Evolutionary conservation across 306 rosid species (phyloP), one percentile per base, ranked within the genome.

Genomic region (Cicer arietinum): DNA sequence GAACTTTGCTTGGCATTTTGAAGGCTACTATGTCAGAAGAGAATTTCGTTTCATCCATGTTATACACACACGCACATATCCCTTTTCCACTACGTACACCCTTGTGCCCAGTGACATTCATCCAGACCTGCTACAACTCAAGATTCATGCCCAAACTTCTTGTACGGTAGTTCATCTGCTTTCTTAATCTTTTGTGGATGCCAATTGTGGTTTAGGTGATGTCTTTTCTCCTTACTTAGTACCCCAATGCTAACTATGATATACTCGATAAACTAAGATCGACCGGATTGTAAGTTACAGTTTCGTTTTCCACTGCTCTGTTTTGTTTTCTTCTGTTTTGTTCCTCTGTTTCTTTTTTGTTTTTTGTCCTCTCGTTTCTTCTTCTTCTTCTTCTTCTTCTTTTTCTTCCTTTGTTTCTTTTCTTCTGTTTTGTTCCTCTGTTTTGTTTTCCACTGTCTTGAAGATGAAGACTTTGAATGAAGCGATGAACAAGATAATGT

Each of bases 151-250:
- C 41, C 10, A 14, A 11, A 53, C 67, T 14, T 2, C 46, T 68
- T 20, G 30, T 51, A 14, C 72, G 40, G 46, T 60, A 20, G 56
- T 51, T 52, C 57, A 47, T 40, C 13, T 40, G 65, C 25, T 44
- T 46, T 56, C 80, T n/a, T 76, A 54, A 16, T 16, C 51, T 57
- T 76, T 67, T 74, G 56, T 10, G 22, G 40, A 51, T 37, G 43
- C 17, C 43, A 57, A 51, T 25, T 17, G 40, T 52, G 46, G 41
- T 37, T 64, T 35, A 47, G 60, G 44, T 58, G 51, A n/a, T 74
- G 59, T 46, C 59, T 14, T n/a, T 67, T 67, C 66, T 42, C 16
- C n/a, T 43, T 54, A 6, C 80, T 14, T 67, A 20, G 47, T 58
- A 66, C 48, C 35, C 67, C 14, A 53, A 14, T 17, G 48, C 41